Percentiles rank a stretch among this genome's conserved stretches.
phyloP scores from a whole-genome alignment of 345 rosid genomes.

The Aurinia saxatilis region DNA sequence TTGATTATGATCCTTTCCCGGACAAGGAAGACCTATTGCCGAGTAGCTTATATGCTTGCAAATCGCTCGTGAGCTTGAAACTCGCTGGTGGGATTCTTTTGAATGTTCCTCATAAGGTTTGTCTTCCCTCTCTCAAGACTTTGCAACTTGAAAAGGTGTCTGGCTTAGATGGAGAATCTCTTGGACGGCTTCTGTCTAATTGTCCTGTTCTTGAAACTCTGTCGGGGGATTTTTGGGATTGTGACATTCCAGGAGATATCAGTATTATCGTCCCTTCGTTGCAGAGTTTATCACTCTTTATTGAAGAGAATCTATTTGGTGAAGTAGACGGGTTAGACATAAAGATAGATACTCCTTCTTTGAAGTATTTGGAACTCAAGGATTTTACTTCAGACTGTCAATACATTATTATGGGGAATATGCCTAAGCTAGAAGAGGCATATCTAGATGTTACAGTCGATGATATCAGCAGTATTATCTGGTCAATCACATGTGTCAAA shows the following conservation, averaged over 20 bases:
- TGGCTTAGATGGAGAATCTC: not conserved
- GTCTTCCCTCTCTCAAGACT: not conserved
- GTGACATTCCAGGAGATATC: too few species aligned
- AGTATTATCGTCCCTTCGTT: not conserved
- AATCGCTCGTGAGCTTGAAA: not conserved
- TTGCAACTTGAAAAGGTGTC: not conserved
- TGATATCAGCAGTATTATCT: too few species aligned
- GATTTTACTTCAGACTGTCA: too few species aligned
- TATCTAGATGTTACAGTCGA: too few species aligned
- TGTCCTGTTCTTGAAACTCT: constrained; percentile 1
- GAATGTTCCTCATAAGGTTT: constrained; percentile 2
- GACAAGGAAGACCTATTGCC: not conserved
- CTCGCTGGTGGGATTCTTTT: not conserved
- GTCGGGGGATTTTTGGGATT: too few species aligned
- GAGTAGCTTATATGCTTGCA: not conserved
- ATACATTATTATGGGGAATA: too few species aligned
- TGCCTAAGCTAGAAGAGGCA: too few species aligned
- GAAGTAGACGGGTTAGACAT: not conserved
- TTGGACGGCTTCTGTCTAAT: not conserved
- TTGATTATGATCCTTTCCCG: not conserved
- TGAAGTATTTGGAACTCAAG: too few species aligned
- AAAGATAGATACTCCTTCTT: too few species aligned
- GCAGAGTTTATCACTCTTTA: not conserved
- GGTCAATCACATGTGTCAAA: too few species aligned
- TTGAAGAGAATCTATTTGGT: too few species aligned